These are phyloP conservation scores for Penicillium ucsense DNA, from an alignment of 495 filamentous ascomycete genomes.

Conservation along the genomic window DNA sequence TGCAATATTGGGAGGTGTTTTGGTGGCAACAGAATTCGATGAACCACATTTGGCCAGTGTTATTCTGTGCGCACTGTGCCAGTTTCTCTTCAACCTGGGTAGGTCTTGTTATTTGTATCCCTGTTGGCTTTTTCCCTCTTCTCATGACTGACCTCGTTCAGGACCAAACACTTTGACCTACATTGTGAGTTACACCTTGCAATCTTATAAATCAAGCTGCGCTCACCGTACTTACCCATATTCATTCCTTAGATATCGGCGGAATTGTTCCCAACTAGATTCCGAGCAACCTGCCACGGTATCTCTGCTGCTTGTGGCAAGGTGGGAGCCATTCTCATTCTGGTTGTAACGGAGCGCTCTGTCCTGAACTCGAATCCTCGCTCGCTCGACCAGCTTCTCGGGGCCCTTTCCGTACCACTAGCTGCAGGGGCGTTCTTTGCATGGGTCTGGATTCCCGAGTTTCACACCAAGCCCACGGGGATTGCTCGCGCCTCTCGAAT, in stretches of 20 bases:
- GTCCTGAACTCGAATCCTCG: background rate
- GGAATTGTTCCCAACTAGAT: background rate
- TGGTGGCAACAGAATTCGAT: constrained; percentile 1
- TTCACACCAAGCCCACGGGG: background rate
- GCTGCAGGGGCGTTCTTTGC: background rate
- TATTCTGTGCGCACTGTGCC: background rate
- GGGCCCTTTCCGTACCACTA: background rate
- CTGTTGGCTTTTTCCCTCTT: background rate
- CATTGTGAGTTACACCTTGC: background rate
- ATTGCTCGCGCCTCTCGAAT: background rate
- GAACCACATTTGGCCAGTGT: background rate
- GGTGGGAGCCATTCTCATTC: background rate
- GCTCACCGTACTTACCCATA: background rate
- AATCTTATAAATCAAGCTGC: background rate
- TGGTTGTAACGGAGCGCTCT: background rate
- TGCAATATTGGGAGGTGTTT: constrained; percentile 1
- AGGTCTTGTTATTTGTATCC: background rate
- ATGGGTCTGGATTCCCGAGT: background rate
- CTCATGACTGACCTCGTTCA: background rate
- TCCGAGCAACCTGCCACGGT: constrained; percentile 1
- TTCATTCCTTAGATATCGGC: background rate
- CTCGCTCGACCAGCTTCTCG: background rate
- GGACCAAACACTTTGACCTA: constrained; percentile 2
- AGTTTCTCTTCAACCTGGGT: background rate
- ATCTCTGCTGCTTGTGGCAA: constrained; percentile 1